Evolutionary conservation across 345 rosid species (phyloP).

Genomic region (Corchorus olitorius): DNA sequence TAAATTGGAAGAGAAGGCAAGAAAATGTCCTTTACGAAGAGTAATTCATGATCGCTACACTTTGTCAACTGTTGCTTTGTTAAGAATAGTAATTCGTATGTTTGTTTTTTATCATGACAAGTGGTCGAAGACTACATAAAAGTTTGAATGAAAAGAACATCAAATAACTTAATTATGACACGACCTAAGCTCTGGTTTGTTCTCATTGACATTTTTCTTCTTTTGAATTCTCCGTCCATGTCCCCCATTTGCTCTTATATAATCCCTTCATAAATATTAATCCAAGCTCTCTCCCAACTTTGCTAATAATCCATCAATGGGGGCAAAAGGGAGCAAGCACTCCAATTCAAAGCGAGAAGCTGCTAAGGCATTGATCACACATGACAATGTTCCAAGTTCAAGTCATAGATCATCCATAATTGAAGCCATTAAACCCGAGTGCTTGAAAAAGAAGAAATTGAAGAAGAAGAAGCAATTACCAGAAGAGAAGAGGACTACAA

Average conservation of each 20-base stretch:
- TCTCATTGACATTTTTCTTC: background rate
- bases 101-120: background rate
- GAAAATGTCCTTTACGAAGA: background rate
- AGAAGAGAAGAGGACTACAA: background rate
- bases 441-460: conserved; percentile 22
- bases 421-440: conserved; percentile 30
- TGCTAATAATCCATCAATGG: conserved; percentile 22
- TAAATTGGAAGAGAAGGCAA: background rate
- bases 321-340: conserved; percentile 25
- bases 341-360: background rate
- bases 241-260: background rate
- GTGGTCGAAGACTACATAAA: background rate
- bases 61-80: background rate
- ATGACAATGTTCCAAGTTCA: background rate
- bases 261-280: background rate
- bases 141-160: too few relatives aligned
- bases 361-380: background rate
- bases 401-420: conserved; percentile 7
- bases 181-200: background rate
- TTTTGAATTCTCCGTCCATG: conserved; percentile 7
- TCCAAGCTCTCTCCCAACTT: background rate
- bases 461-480: conserved; percentile 21
- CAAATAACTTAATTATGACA: background rate
- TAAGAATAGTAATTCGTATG: background rate
- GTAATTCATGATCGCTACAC: background rate